Evolutionary conservation across 129 eudicot species (phyloP).

Genomic region (Pulicaria dysenterica): DNA sequence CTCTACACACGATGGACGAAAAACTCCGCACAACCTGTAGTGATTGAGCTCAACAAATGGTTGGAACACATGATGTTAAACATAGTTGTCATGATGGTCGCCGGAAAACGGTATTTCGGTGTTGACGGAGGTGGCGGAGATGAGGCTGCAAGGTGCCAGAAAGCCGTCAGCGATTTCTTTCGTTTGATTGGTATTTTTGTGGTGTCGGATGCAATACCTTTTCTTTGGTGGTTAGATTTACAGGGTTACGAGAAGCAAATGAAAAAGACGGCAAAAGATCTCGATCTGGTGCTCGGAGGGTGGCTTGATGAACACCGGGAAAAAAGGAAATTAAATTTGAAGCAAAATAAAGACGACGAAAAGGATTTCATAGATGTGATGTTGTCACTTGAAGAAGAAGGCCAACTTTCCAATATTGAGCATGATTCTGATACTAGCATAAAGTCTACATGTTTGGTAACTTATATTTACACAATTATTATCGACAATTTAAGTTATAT

Average conservation of each 20-base stretch:
- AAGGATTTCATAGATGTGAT: constrained; percentile 38
- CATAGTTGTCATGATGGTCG: constrained; percentile 23
- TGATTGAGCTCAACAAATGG: constrained; percentile 10
- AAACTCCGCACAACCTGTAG: neutral
- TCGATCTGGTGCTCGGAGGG: constrained; percentile 26
- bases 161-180: constrained; percentile 27
- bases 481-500: too few species aligned
- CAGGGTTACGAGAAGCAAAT: constrained; percentile 35
- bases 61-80: constrained; percentile 23
- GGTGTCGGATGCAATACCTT: constrained; percentile 34
- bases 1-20: constrained; percentile 16
- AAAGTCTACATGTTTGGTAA: constrained; percentile 42
- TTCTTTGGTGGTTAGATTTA: constrained; percentile 38
- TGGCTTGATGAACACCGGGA: constrained; percentile 41
- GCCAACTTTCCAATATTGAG: neutral
- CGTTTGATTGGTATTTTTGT: constrained; percentile 28
- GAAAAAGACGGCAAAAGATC: constrained; percentile 29
- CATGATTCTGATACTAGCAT: constrained; percentile 30
- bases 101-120: constrained; percentile 29
- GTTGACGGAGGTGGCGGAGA: constrained; percentile 11
- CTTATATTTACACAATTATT: neutral
- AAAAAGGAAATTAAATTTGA: neutral
- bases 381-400: constrained; percentile 34
- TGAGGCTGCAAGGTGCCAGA: constrained; percentile 15
- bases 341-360: neutral